Evolutionary conservation across 2,329 filamentous ascomycete species (phyloP).

Genomic region (Hymenoscyphus fraxineus): DNA sequence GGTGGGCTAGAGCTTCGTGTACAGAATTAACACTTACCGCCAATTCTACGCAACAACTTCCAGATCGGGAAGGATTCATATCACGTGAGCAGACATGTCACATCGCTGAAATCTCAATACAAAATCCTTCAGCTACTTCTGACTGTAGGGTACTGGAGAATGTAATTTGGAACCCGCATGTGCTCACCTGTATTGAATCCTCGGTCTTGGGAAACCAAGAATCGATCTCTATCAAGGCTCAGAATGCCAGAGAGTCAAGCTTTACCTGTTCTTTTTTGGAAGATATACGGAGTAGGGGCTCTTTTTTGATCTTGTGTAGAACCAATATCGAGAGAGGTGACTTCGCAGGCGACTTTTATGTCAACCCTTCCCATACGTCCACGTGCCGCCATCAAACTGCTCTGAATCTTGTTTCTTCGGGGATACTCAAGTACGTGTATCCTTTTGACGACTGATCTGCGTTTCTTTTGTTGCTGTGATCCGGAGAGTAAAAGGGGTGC

Average conservation of each 20-base stretch:
- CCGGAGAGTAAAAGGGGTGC: too few relatives aligned
- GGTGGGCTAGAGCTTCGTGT: too few relatives aligned
- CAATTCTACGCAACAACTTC: background rate
- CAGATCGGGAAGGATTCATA: background rate
- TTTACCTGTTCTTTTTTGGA: background rate
- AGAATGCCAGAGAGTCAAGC: background rate
- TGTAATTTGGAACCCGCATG: too few relatives aligned
- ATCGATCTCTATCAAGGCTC: background rate
- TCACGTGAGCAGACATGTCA: background rate
- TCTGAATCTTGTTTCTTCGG: background rate
- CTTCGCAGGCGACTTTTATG: too few relatives aligned
- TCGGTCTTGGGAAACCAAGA: background rate
- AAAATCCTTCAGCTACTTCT: too few relatives aligned
- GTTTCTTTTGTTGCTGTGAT: background rate
- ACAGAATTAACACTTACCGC: too few relatives aligned
- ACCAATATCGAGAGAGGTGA: background rate
- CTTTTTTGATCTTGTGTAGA: background rate
- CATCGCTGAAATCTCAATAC: too few relatives aligned
- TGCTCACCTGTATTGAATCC: too few relatives aligned
- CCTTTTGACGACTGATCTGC: background rate
- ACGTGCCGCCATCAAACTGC: background rate
- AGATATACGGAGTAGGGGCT: background rate
- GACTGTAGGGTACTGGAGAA: too few relatives aligned
- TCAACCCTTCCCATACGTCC: background rate
- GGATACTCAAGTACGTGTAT: background rate